Conservation (phyloP, 1,284 basidiomycete genomes). For the Dichomitus squalens region DNA sequence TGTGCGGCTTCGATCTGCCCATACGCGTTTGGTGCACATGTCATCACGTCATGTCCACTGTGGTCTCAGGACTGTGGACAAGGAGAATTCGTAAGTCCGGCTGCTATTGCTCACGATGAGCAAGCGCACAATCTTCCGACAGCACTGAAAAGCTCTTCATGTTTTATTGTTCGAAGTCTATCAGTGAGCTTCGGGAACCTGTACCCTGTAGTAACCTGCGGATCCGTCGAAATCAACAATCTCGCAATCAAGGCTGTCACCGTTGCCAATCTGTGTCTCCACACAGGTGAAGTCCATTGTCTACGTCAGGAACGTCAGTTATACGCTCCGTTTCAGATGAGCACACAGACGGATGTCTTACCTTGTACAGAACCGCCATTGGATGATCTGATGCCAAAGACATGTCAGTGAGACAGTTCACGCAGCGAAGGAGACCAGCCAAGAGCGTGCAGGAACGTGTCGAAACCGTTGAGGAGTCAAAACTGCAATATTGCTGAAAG, state of each 20-base stretch:
- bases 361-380: constrained; percentile 78
- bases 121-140: too few species aligned
- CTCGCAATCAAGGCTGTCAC: constrained; percentile 75
- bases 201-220: constrained; percentile 39
- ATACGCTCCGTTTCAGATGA: neutral
- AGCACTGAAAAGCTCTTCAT: too few species aligned
- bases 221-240: constrained; percentile 57
- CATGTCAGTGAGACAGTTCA: constrained; percentile 1
- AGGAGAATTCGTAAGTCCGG: too few species aligned
- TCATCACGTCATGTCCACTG: too few species aligned
- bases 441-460: neutral
- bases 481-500: neutral
- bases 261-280: constrained; percentile 84
- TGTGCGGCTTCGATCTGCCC: too few species aligned
- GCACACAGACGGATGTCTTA: constrained; percentile 33
- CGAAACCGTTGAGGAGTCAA: neutral
- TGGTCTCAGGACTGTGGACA: too few species aligned
- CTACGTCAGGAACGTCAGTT: constrained; percentile 37
- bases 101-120: too few species aligned
- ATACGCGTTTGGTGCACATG: too few species aligned
- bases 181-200: constrained; percentile 29
- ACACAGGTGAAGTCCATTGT: constrained; percentile 80
- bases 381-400: constrained; percentile 66
- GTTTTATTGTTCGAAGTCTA: neutral
- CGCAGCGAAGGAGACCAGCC: constrained; percentile 1